Evolutionary conservation across 352 stramenopile species (phyloP).

Genomic region (Phytophthora ramorum): DNA sequence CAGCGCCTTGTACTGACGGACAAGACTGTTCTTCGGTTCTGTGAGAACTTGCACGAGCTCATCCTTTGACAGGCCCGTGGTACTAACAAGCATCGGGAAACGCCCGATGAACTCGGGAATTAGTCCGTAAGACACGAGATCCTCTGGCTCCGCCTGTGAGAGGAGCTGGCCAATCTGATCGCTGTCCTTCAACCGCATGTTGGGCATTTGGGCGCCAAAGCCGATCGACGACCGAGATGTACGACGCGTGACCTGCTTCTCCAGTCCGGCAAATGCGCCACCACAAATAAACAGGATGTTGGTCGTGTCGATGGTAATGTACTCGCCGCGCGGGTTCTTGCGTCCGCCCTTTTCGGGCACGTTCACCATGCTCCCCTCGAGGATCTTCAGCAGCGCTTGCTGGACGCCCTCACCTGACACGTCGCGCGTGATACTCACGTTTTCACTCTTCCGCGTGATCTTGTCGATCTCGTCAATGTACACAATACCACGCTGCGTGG

Average conservation of each 20-base stretch:
- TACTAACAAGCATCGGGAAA: slow-evolving; percentile 97
- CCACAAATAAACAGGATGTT: slow-evolving; percentile 99
- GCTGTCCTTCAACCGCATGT: slow-evolving; percentile 69
- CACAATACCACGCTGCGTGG: slow-evolving; percentile 96
- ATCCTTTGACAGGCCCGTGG: slow-evolving; percentile 90
- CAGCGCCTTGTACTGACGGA: slow-evolving; percentile 97
- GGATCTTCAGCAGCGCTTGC: slow-evolving; percentile 99
- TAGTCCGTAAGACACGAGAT: slow-evolving; percentile 97
- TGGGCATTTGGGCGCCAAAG: slow-evolving; percentile 95
- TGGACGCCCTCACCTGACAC: slow-evolving; percentile 98
- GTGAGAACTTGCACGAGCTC: slow-evolving; percentile 97
- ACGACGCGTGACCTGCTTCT: slow-evolving; percentile 94
- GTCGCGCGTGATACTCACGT: slow-evolving; percentile 96
- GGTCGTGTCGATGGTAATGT: slow-evolving; percentile 98
- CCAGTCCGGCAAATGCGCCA: slow-evolving; percentile 96
- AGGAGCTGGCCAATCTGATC: slow-evolving; percentile 93
- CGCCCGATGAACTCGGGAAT: slow-evolving; percentile 99
- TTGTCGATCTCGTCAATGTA: slow-evolving; percentile 99
- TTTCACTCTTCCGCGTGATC: slow-evolving; percentile 92
- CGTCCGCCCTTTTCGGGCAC: slow-evolving; percentile 97
- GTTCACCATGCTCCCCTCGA: slow-evolving; percentile 98
- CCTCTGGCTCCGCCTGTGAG: slow-evolving; percentile 93
- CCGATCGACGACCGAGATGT: slow-evolving; percentile 96
- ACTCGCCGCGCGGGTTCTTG: slow-evolving; percentile 97
- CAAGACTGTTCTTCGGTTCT: slow-evolving; percentile 97